A percentile compares a stretch with the other conserved stretches of the same genome.
These are phyloP conservation scores for Ceratobasidium sp. DNA, from an alignment of 1,284 basidiomycete genomes.

Conservation along the genomic window DNA sequence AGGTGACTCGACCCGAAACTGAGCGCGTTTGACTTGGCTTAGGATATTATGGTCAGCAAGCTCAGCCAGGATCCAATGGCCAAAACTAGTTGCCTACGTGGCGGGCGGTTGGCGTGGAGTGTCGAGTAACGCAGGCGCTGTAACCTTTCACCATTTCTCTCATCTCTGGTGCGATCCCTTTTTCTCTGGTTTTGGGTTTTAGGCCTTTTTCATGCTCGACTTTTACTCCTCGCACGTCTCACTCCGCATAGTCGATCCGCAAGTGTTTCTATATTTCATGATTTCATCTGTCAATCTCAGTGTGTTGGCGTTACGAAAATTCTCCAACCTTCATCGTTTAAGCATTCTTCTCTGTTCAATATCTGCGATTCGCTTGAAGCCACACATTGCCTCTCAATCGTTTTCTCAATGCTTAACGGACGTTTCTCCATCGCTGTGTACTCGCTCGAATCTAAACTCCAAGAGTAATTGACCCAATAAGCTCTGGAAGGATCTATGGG, in stretches of 20 bases:
- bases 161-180: constrained; percentile 33
- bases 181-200: constrained; percentile 45
- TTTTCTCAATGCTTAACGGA: constrained; percentile 2
- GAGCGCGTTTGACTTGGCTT: not conserved
- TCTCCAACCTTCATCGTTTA: constrained; percentile 50
- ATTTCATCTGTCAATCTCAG: constrained; percentile 39
- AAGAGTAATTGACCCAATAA: not conserved
- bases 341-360: constrained; percentile 30
- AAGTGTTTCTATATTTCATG: constrained; percentile 50
- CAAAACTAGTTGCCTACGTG: constrained; percentile 40
- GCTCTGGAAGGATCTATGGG: not conserved
- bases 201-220: constrained; percentile 48
- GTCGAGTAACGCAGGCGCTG: constrained; percentile 43
- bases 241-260: constrained; percentile 41
- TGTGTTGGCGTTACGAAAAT: constrained; percentile 50
- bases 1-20: not conserved
- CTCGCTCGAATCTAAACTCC: constrained; percentile 4
- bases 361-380: constrained; percentile 36
- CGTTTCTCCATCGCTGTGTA: constrained; percentile 12
- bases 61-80: constrained; percentile 61
- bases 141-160: constrained; percentile 42
- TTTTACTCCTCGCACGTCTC: constrained; percentile 42
- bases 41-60: constrained; percentile 51
- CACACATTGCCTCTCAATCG: constrained; percentile 34
- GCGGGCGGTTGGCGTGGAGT: constrained; percentile 32